These are phyloP conservation scores for Dacryopinax primogenitus DNA, from an alignment of 768 basidiomycete species.

Conservation along the genomic window DNA sequence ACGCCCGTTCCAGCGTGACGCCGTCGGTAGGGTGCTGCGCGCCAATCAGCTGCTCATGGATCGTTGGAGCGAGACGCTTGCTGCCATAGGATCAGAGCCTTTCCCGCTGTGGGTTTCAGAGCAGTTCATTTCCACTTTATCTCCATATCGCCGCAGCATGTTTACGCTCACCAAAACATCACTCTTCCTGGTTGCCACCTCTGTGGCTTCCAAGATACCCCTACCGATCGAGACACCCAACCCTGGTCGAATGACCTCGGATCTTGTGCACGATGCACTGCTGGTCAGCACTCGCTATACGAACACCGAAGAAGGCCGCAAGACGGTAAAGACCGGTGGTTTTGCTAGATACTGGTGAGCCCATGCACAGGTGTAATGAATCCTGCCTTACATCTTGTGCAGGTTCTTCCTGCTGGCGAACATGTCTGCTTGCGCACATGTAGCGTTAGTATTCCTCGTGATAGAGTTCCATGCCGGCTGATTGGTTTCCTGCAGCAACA, in stretches of 20 bases:
- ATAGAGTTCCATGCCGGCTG: neutral
- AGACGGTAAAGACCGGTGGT: conserved; percentile 16
- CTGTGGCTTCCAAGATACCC: conserved; percentile 20
- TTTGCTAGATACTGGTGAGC: conserved; percentile 19
- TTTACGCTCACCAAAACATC: conserved; percentile 14
- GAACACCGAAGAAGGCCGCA: conserved; percentile 18
- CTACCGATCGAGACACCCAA: conserved; percentile 19
- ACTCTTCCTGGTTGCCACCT: conserved; percentile 20
- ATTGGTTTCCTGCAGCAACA: conserved; percentile 5
- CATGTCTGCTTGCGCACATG: neutral
- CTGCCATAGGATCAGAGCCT: conserved; percentile 16
- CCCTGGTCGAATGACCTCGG: conserved; percentile 1
- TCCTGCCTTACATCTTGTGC: neutral
- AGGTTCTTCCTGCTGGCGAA: conserved; percentile 19
- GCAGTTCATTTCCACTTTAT: conserved; percentile 17
- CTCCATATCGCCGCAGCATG: conserved; percentile 18
- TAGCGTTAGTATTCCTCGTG: conserved; percentile 1
- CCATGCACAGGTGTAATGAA: neutral
- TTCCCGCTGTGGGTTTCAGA: conserved; percentile 17
- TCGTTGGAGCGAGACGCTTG: conserved; percentile 18
- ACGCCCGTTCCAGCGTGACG: conserved; percentile 17
- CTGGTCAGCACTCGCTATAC: conserved; percentile 18
- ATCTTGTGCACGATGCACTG: conserved; percentile 20
- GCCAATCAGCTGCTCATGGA: conserved; percentile 21
- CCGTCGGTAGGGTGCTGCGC: conserved; percentile 15